phyloP scores from a whole-genome alignment of 2,329 filamentous ascomycete genomes.

The Diplodia intermedia region DNA sequence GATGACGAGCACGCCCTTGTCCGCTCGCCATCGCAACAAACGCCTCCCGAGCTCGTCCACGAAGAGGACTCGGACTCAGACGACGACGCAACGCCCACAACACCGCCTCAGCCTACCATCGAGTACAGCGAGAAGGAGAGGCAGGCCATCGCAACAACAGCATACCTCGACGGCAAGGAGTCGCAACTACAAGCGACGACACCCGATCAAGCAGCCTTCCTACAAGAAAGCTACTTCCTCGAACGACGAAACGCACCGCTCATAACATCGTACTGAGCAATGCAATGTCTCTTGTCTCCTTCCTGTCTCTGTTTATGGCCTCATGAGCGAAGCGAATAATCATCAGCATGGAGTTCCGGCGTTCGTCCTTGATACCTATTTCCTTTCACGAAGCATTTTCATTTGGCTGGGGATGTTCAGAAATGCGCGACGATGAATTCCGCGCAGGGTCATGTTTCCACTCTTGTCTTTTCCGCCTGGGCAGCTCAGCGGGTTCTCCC shows the following conservation, averaged over 20 bases:
- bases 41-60: conserved; percentile 58
- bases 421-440: conserved; percentile 27
- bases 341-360: conserved; percentile 25
- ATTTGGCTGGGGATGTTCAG: conserved; percentile 24
- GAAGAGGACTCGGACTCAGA: conserved; percentile 55
- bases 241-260: conserved; percentile 50
- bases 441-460: conserved; percentile 30
- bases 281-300: conserved; percentile 1
- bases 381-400: conserved; percentile 21
- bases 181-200: background rate
- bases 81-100: conserved; percentile 55
- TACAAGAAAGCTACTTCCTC: conserved; percentile 50
- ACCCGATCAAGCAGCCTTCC: conserved; percentile 42
- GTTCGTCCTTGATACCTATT: conserved; percentile 31
- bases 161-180: conserved; percentile 51
- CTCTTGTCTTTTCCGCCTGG: background rate
- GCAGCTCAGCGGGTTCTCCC: conserved; percentile 17
- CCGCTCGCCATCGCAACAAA: conserved; percentile 52
- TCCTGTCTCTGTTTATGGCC: conserved; percentile 17
- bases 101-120: conserved; percentile 55
- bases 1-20: conserved; percentile 55
- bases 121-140: conserved; percentile 56
- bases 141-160: conserved; percentile 54
- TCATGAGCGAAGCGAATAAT: conserved; percentile 29
- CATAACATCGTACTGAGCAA: conserved; percentile 50